A percentile compares a stretch with the other conserved stretches of the same genome.
Evolutionary conservation across 768 basidiomycete genomes (phyloP).

Genomic region (Collybiopsis luxurians): DNA sequence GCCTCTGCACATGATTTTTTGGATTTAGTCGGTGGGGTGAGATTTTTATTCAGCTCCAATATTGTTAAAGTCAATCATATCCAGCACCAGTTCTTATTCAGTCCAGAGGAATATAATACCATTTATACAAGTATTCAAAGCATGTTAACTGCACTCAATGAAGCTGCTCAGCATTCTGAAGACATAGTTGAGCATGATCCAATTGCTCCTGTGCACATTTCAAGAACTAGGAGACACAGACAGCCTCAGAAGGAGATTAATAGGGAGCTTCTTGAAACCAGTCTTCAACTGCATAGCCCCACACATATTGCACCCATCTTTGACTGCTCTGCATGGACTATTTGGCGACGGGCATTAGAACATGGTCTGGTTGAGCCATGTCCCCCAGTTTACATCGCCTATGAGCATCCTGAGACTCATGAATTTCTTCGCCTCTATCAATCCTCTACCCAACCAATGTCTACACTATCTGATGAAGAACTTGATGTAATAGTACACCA

Average conservation of each 20-base stretch:
- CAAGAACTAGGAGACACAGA: background rate
- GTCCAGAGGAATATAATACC: background rate
- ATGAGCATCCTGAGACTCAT: slow-evolving; percentile 9
- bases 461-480: slow-evolving; percentile 16
- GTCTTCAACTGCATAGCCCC: slow-evolving; percentile 20
- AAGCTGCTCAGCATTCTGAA: background rate
- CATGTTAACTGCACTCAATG: background rate
- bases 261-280: slow-evolving; percentile 15
- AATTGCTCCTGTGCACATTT: background rate
- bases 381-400: slow-evolving; percentile 14
- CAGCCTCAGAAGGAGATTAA: slow-evolving; percentile 24
- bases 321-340: slow-evolving; percentile 16
- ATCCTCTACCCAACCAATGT: slow-evolving; percentile 14
- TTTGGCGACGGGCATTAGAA: slow-evolving; percentile 24
- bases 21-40: background rate
- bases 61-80: background rate
- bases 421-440: slow-evolving; percentile 7
- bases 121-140: background rate
- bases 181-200: background rate
- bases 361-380: slow-evolving; percentile 20
- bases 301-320: slow-evolving; percentile 18
- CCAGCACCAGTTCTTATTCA: background rate
- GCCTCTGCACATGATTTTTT: background rate
- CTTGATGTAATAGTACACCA: slow-evolving; percentile 16
- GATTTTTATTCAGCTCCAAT: background rate